Percentiles rank a stretch among this genome's conserved stretches.
Conservation (phyloP, 352 stramenopile genomes). For the Phytophthora hybrid region DNA sequence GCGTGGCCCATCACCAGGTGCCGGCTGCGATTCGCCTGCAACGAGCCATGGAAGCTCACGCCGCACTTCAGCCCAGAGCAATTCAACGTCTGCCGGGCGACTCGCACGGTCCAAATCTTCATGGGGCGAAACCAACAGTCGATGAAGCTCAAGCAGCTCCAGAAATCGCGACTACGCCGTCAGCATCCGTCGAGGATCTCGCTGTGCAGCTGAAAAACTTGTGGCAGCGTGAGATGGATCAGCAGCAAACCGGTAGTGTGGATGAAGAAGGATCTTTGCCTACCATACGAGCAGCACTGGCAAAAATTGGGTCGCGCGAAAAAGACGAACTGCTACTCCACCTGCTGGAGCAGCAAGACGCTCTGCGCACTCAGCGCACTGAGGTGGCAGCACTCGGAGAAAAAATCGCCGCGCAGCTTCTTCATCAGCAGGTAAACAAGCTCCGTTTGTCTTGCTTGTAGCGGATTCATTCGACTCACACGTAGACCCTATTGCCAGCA, state of each 20-base stretch:
- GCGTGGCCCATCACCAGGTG: conserved; percentile 14
- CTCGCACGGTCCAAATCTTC: not conserved
- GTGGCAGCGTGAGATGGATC: conserved; percentile 25
- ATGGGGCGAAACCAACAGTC: not conserved
- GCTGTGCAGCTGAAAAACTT: conserved; percentile 39
- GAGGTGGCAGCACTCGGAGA: conserved; percentile 68
- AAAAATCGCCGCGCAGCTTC: conserved; percentile 69
- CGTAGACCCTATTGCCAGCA: conserved; percentile 39
- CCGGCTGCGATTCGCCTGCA: conserved; percentile 43
- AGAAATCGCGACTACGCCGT: not conserved
- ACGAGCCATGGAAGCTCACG: conserved; percentile 40
- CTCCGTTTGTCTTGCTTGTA: not conserved
- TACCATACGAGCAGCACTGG: conserved; percentile 35
- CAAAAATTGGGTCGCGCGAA: conserved; percentile 62
- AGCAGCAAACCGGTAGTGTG: conserved; percentile 1
- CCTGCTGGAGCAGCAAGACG: conserved; percentile 53
- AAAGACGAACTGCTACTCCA: conserved; percentile 67
- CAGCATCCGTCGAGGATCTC: conserved; percentile 34
- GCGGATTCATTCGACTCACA: not conserved
- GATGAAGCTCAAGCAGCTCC: not conserved
- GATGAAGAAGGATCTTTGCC: not conserved
- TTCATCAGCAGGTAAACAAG: conserved; percentile 63
- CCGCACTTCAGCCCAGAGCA: conserved; percentile 25
- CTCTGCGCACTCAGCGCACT: conserved; percentile 49
- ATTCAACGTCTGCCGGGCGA: not conserved